Evolutionary conservation across 2,329 filamentous ascomycete genomes (phyloP), one percentile per base, ranked within the genome.

Genomic region (Beauveria pseudobassiana): DNA sequence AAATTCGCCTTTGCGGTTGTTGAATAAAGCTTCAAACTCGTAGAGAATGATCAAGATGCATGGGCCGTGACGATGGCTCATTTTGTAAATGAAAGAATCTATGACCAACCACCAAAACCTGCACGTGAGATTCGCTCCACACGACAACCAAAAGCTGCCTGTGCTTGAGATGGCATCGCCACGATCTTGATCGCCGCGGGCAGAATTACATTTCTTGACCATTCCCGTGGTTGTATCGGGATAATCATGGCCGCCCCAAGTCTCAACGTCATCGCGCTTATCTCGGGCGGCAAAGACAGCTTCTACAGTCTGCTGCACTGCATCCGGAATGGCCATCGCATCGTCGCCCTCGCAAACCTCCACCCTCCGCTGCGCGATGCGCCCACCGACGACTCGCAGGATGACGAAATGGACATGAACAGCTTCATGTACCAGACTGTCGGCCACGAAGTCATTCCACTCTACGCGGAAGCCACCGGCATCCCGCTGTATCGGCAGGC

Each of bases 351-450:
- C 53, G 95, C 91, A 55, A 99, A 99, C 74, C 80, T 99, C 46
- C 49, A 65, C 8, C 65, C 65, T 4, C 43, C 42, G 9, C 14
- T 10, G 5, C 67, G 65, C 57, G 65, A 59, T 56, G 62, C 65
- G n/a, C 24, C 43, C 18, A 34, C 34, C 26, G 62, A 45, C 30
- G 43, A 22, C 9, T 14, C 24, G 61, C 9, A 62, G 42, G 34
- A 38, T 5, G 60, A 63, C 20, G 72, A 78, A 52, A 72, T 69
- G 53, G 77, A 98, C 73, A 82, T 96, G 68, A 91, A 99, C 75
- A 97, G 93, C 77, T 98, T 95, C 86, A 99, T 99, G 95, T 99
- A 98, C 79, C 95, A 99, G 79, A 99, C 95, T 3, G 90, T 97
- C 63, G 95, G 95, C 14, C 91, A 98, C 75, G 82, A 86, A 62